phyloP scores from a whole-genome alignment of 2,329 filamentous ascomycete genomes.

The Colletotrichum eremochloae region DNA sequence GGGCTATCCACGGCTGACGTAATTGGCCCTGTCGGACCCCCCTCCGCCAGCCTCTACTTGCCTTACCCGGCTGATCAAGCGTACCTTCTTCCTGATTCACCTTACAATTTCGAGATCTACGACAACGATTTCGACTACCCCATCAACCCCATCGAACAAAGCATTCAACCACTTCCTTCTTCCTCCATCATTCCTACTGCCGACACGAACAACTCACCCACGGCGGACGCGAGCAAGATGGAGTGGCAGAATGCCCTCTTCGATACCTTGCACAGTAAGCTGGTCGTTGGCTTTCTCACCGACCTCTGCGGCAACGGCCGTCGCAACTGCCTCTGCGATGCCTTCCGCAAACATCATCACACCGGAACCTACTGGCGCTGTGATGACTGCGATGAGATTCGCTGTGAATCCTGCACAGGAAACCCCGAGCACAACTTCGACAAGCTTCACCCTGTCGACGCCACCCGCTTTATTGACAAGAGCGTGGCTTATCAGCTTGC shows the following conservation, averaged over 20 bases:
- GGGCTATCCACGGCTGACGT: background rate
- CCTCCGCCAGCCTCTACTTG: background rate
- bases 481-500: conserved; percentile 5
- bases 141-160: background rate
- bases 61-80: background rate
- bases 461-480: background rate
- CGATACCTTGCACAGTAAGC: background rate
- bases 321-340: conserved; percentile 54
- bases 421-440: conserved; percentile 54
- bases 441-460: conserved; percentile 22
- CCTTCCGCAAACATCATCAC: conserved; percentile 49
- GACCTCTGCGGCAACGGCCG: conserved; percentile 44
- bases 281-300: conserved; percentile 26
- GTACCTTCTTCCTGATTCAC: background rate
- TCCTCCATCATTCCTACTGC: background rate
- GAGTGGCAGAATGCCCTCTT: background rate
- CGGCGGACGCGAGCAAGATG: background rate
- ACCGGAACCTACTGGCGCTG: conserved; percentile 47
- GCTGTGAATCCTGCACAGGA: conserved; percentile 55
- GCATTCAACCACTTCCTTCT: background rate
- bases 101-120: background rate
- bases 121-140: background rate
- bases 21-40: background rate
- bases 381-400: conserved; percentile 51
- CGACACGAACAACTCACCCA: background rate